Base-by-base conservation (phyloP, 768 basidiomycete species). In the Phylloporus sp. region DNA sequence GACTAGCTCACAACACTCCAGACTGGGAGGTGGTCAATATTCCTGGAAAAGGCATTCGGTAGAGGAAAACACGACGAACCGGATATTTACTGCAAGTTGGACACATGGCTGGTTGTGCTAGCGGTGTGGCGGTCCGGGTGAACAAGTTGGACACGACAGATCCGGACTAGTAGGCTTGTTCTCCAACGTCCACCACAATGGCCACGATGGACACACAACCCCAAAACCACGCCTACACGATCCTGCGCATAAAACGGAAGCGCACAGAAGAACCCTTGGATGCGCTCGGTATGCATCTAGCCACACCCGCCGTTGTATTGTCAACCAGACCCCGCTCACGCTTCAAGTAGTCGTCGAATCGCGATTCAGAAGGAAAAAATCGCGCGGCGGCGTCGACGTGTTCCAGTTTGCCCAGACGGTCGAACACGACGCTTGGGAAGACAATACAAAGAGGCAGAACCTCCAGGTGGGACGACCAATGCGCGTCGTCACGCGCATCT, bases 321-420 rank as follows among this genome's bases (percentile, higher is more conserved):
- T 44, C 39, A 40, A 26, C 47, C 34, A 57, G 35, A 39, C 52
- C 8, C 20, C 42, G 27, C 54, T 58, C 29, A 53, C 39, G 14
- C 49, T 48, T 34, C 39, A 39, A 38, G 13, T 50, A 84, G 83
- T 85, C 37, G 72, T 87, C 51, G 86, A 88, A 63, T 77, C 81
- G 21, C 69, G 73, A 14, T 64, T 71, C 32, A 77, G 74, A 26
- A 67, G 79, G 47, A 88, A 87, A 68, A 87, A 80, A 60, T 72
- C 80, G 5, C 74, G 78, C 9, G 71, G 66, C 22, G 70, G 65
- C 3, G 17, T 74, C 22, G 81, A 81, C 34, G 76, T 90, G 22
- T 90, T 90, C 55, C 82, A 89, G 61, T 89, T 87, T 64, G 86
- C 85, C 0, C 81, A 83, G 57, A 90, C 88, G 0, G 81, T 90